Evolutionary conservation across 352 stramenopile species (phyloP).

Genomic region (Thalassiosira sp.): DNA sequence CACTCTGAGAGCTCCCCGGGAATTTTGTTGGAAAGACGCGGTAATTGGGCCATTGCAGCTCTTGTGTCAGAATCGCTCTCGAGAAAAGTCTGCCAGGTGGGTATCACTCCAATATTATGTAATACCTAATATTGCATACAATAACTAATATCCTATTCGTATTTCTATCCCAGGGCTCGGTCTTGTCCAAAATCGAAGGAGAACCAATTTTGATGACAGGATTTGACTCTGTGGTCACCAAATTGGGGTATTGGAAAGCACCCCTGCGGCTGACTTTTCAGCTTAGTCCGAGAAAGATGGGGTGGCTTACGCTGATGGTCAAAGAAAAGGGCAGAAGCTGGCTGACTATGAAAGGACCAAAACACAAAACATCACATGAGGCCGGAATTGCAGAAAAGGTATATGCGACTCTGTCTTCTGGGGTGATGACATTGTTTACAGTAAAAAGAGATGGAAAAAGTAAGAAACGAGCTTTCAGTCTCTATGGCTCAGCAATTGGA

Average conservation of each 20-base stretch:
- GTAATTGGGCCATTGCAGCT: constrained; percentile 38
- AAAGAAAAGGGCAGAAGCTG: constrained; percentile 12
- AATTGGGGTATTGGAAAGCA: constrained; percentile 27
- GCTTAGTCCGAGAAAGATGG: constrained; percentile 41
- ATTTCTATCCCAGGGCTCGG: too few relatives aligned
- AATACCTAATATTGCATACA: too few relatives aligned
- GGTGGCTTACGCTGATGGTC: constrained; percentile 39
- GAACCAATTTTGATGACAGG: constrained; percentile 28
- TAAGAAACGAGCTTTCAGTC: constrained; percentile 32
- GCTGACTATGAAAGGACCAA: constrained; percentile 1
- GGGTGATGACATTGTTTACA: constrained; percentile 31
- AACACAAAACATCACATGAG: neutral
- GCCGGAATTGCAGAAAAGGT: constrained; percentile 27
- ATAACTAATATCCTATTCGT: too few relatives aligned
- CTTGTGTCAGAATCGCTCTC: constrained; percentile 38
- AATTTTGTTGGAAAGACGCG: constrained; percentile 39
- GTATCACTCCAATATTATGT: too few relatives aligned
- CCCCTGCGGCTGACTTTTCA: constrained; percentile 36
- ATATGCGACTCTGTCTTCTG: constrained; percentile 30
- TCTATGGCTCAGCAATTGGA: constrained; percentile 43
- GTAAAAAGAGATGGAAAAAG: constrained; percentile 43
- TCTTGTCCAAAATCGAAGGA: constrained; percentile 24
- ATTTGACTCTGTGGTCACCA: constrained; percentile 30
- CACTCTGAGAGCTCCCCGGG: constrained; percentile 29
- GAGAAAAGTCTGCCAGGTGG: constrained; percentile 23